Base-by-base conservation (phyloP, 2,329 filamentous ascomycete genomes). In the Botrytis sinoallii region DNA sequence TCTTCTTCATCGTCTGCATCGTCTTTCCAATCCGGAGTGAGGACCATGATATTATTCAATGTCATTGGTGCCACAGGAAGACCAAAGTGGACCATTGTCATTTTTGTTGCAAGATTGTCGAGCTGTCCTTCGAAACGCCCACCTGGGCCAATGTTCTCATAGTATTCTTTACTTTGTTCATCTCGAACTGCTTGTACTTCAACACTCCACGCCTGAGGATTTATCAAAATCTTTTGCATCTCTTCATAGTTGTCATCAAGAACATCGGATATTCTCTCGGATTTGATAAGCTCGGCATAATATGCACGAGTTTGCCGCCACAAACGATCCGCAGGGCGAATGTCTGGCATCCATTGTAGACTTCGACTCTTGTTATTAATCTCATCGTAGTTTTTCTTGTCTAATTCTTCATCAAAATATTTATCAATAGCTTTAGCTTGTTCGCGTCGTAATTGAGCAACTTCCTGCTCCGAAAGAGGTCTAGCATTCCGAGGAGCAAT, bases 61-160 rank as follows among this genome's bases (percentile, higher is more conserved):
- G 78, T 79, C 29, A 80, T 46, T 9, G 78, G 75, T 40, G 75
- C 77, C 38, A 81, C 76, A 12, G 80, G 80, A 16, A 81, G 73
- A 20, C 80, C 80, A 67, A 80, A 81, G 65, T 79, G 71, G 20
- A 79, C 46, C 80, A 81, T 81, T 14, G 79, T 75, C 25, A 81
- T 68, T 70, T 81, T 81, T 10, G 79, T 81, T 10, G 75, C 72
- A 22, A 79, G 61, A 61, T 81, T 81, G 35, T 81, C 75, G 10
- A 70, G 52, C 52, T 73, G n/a, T 35, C 71, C 71, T 20, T 61
- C 22, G 9, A 73, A 73, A 44, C n/a, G 14, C 35, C 71, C 71
- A 9, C 35, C n/a, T n/a, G 65, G 55, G 10, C 64, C 44, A 25
- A 73, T 38, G 35, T 61, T 70, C 6, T 44, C 64, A 22, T 73